Conservation (phyloP, 2,329 filamentous ascomycete genomes). For the Trichoderma atroviride region DNA sequence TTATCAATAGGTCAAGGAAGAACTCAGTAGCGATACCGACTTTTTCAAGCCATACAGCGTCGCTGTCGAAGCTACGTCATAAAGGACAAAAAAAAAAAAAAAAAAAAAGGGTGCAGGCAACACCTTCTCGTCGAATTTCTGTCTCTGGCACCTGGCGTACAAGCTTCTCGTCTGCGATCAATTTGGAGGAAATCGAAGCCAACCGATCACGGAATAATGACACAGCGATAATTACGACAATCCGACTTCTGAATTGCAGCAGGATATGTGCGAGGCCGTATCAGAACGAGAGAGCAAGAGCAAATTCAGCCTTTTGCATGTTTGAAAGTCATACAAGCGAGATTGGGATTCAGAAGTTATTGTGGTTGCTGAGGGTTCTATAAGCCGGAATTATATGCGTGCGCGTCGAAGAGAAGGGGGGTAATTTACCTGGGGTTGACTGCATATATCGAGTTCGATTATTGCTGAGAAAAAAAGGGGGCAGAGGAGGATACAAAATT, state of each 20-base stretch:
- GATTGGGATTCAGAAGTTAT: background rate
- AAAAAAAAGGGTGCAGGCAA: background rate
- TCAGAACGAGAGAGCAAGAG: background rate
- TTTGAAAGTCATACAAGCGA: background rate
- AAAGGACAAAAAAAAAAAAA: constrained; percentile 30
- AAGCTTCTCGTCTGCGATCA: background rate
- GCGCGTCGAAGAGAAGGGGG: background rate
- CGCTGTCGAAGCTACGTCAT: constrained; percentile 46
- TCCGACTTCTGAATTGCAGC: background rate
- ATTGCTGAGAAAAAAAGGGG: background rate
- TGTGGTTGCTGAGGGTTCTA: background rate
- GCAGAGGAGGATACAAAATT: constrained; percentile 6
- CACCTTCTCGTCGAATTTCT: background rate
- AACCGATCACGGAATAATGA: background rate
- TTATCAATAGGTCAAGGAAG: constrained; percentile 78
- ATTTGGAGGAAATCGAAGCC: background rate
- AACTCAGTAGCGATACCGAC: constrained; percentile 78
- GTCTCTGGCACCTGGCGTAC: background rate
- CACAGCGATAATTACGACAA: background rate
- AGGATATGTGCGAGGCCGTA: background rate
- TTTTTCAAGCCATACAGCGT: constrained; percentile 78
- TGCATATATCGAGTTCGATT: background rate
- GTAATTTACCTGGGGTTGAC: background rate
- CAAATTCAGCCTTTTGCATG: background rate
- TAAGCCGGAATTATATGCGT: background rate